Evolutionary conservation across 257 asterid species (phyloP).

Genomic region (Nicotiana benthamiana): DNA sequence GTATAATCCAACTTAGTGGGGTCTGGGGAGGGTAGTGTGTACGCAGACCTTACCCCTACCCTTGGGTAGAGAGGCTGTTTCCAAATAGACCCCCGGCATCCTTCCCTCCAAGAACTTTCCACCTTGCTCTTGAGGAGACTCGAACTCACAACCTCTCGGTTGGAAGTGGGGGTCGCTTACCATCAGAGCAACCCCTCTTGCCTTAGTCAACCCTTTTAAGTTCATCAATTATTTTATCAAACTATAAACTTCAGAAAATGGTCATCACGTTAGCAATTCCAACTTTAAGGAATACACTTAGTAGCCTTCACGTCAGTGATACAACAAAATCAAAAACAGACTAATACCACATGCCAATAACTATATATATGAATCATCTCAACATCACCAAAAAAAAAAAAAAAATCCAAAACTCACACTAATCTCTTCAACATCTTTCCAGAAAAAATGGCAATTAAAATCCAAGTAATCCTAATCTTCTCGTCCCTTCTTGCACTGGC

Average conservation of each 20-base stretch:
- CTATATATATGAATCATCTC: slow-evolving; percentile 25
- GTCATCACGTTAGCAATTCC: slow-evolving; percentile 37
- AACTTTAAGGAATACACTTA: slow-evolving; percentile 9
- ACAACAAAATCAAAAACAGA: neutral
- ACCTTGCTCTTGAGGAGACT: no score
- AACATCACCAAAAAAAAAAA: neutral
- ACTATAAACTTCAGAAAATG: slow-evolving; percentile 13
- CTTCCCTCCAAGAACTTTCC: no score
- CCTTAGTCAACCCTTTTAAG: neutral
- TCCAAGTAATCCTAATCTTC: slow-evolving; percentile 26
- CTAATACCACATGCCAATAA: slow-evolving; percentile 2
- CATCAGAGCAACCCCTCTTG: no score
- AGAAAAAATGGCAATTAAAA: slow-evolving; percentile 38
- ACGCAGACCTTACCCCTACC: no score
- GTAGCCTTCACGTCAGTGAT: slow-evolving; percentile 46
- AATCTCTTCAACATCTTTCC: neutral
- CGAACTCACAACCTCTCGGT: no score
- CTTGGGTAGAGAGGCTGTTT: no score
- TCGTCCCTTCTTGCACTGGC: slow-evolving; percentile 24
- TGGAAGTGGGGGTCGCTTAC: no score
- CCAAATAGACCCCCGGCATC: no score
- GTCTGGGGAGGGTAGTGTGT: no score
- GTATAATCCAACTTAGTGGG: no score
- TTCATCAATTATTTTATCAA: neutral
- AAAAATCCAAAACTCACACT: neutral